phyloP scores from a whole-genome alignment of 805 yeast species.

The Yamadazyma scolyti region DNA sequence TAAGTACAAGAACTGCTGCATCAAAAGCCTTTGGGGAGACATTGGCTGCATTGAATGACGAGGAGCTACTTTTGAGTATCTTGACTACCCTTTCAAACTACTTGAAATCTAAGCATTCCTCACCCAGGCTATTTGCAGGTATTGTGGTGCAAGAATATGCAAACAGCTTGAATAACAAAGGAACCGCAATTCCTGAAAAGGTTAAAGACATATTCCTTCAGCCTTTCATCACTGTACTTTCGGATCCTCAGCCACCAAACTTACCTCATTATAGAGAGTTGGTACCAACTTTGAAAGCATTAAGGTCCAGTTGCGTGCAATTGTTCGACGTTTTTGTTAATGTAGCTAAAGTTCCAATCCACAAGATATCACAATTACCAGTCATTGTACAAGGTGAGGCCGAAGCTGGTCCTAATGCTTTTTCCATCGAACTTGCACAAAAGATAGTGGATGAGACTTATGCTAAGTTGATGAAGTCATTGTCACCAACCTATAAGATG shows the following conservation, averaged over 20 bases:
- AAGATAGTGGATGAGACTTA: constrained; percentile 60
- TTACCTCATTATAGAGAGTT: constrained; percentile 73
- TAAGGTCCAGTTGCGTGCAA: constrained; percentile 84
- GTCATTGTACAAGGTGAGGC: constrained; percentile 90
- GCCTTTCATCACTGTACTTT: constrained; percentile 32
- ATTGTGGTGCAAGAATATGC: constrained; percentile 71
- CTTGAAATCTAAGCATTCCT: constrained; percentile 63
- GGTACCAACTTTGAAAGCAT: constrained; percentile 79
- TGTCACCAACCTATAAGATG: constrained; percentile 70
- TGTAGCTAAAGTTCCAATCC: constrained; percentile 66
- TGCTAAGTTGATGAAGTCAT: constrained; percentile 55
- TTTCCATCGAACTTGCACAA: constrained; percentile 74
- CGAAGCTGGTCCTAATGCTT: constrained; percentile 93
- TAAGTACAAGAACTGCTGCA: constrained; percentile 72
- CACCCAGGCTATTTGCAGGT: constrained; percentile 73
- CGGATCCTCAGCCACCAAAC: constrained; percentile 29
- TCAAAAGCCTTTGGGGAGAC: constrained; percentile 73
- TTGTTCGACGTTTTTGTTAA: constrained; percentile 74
- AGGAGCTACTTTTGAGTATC: constrained; percentile 35
- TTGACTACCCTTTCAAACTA: constrained; percentile 37
- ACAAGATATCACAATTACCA: constrained; percentile 77
- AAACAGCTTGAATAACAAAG: constrained; percentile 18
- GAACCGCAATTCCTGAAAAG: constrained; percentile 11
- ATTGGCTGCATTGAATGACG: constrained; percentile 45
- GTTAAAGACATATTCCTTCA: constrained; percentile 20